These are phyloP conservation scores for Irpex sp. DNA, from an alignment of 1,284 basidiomycete species.

Conservation along the genomic window DNA sequence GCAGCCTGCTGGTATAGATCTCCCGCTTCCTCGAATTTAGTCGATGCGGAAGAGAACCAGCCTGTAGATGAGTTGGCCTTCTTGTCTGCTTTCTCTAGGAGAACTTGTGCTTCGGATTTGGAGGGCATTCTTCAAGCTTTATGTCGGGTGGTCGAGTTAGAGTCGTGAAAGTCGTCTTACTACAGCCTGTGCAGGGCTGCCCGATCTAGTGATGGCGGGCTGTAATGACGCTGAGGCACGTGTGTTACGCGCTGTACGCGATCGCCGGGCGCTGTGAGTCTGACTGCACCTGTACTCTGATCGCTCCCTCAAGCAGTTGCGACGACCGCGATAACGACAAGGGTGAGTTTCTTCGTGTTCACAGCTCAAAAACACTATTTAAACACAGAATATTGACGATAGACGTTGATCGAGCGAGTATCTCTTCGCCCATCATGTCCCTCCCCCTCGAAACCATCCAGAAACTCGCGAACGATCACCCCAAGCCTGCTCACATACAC, in stretches of 20 bases:
- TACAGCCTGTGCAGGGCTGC: too few relatives aligned
- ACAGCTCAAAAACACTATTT: too few relatives aligned
- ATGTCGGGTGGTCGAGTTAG: conserved; percentile 7
- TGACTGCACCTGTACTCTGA: not conserved
- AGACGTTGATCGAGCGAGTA: too few relatives aligned
- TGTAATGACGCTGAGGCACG: not conserved
- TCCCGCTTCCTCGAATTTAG: conserved; percentile 90
- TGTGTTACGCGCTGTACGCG: too few relatives aligned
- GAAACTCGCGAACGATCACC: conserved; percentile 50
- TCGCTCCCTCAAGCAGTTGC: not conserved
- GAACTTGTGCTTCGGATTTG: conserved; percentile 61
- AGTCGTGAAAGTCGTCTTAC: not conserved
- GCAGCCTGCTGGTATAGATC: conserved; percentile 94
- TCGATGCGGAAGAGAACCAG: conserved; percentile 79
- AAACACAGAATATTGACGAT: too few relatives aligned
- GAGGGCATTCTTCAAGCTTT: conserved; percentile 30
- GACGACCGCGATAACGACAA: not conserved
- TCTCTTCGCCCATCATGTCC: conserved; percentile 31
- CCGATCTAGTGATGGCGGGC: not conserved
- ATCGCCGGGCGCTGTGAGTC: not conserved
- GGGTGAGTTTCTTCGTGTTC: not conserved
- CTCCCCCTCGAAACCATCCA: conserved; percentile 41
- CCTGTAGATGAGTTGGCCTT: conserved; percentile 77
- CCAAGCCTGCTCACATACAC: conserved; percentile 53
- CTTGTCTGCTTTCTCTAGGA: conserved; percentile 88